Conservation (phyloP, 306 rosid species). For the Pterocarpus santalinus region DNA sequence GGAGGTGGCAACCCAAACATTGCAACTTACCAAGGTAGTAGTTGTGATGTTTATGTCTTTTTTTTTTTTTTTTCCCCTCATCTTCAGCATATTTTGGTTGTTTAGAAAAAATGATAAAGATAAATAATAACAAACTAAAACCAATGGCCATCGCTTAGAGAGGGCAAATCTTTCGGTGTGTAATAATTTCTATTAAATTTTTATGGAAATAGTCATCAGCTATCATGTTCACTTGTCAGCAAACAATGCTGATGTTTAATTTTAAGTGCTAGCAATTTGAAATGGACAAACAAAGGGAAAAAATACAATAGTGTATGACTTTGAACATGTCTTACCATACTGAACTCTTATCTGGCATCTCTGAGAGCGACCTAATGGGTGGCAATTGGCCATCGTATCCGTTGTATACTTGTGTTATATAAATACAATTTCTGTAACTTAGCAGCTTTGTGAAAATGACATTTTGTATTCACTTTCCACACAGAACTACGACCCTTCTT, state of each 20-base stretch:
- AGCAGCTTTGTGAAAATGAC: constrained; percentile 16
- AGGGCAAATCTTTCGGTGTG: neutral
- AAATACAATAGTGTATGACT: neutral
- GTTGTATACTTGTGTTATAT: neutral
- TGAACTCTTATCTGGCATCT: neutral
- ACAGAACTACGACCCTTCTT: neutral
- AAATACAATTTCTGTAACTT: neutral
- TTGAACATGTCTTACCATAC: constrained; percentile 11
- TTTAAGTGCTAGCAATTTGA: neutral
- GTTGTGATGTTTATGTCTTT: neutral
- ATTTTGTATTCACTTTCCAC: neutral
- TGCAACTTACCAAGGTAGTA: constrained; percentile 91
- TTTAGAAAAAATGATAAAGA: neutral
- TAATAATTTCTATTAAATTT: neutral
- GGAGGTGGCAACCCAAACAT: constrained; percentile 93
- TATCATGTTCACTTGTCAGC: neutral
- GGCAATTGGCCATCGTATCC: neutral
- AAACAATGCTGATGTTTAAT: neutral
- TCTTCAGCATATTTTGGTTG: constrained; percentile 7
- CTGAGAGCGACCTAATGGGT: constrained; percentile 34
- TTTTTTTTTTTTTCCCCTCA: neutral
- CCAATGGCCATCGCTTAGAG: neutral
- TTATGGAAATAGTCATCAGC: neutral
- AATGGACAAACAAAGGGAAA: neutral
- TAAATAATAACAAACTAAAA: constrained; percentile 3